These are phyloP conservation scores for Geosmithia flava DNA, from an alignment of 2,329 filamentous ascomycete species.

Conservation along the genomic window DNA sequence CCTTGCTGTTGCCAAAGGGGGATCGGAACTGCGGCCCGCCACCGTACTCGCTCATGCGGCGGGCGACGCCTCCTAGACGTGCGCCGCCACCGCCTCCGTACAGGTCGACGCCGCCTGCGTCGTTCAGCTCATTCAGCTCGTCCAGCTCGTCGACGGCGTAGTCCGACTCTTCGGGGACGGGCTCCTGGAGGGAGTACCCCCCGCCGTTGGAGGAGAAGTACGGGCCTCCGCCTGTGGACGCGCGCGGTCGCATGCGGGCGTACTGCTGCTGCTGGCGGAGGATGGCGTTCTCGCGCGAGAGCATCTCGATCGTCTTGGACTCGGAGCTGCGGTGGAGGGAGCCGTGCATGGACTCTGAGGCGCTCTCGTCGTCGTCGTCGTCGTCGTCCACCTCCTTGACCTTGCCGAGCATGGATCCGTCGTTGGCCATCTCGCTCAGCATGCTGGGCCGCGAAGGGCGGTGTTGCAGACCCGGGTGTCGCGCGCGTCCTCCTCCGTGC, in stretches of 20 bases:
- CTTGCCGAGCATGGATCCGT: slow-evolving; percentile 50
- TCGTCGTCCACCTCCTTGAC: slow-evolving; percentile 60
- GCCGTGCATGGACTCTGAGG: slow-evolving; percentile 34
- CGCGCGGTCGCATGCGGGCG: slow-evolving; percentile 43
- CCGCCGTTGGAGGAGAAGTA: slow-evolving; percentile 34
- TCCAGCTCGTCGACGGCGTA: slow-evolving; percentile 64
- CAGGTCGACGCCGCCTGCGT: slow-evolving; percentile 7
- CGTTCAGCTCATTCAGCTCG: slow-evolving; percentile 39
- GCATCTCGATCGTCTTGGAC: slow-evolving; percentile 50
- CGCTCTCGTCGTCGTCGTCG: slow-evolving; percentile 42
- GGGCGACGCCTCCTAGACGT: slow-evolving; percentile 35
- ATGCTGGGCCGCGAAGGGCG: slow-evolving; percentile 69
- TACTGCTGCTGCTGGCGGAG: slow-evolving; percentile 42
- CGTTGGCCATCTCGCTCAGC: slow-evolving; percentile 59
- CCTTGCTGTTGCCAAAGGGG: slow-evolving; percentile 41
- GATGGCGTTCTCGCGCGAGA: slow-evolving; percentile 50
- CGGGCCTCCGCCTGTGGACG: slow-evolving; percentile 36
- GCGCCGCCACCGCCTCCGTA: slow-evolving; percentile 28
- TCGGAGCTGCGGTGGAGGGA: slow-evolving; percentile 42
- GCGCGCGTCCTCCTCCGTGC: slow-evolving; percentile 26
- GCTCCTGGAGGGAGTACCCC: slow-evolving; percentile 46
- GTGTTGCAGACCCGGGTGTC: slow-evolving; percentile 62
- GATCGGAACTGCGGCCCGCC: slow-evolving; percentile 30
- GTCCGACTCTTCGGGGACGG: slow-evolving; percentile 53
- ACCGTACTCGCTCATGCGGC: slow-evolving; percentile 2